A percentile compares a stretch with the other conserved stretches of the same genome.
phyloP scores from a whole-genome alignment of 2,329 filamentous ascomycete genomes.

The Penicillium sp. region DNA sequence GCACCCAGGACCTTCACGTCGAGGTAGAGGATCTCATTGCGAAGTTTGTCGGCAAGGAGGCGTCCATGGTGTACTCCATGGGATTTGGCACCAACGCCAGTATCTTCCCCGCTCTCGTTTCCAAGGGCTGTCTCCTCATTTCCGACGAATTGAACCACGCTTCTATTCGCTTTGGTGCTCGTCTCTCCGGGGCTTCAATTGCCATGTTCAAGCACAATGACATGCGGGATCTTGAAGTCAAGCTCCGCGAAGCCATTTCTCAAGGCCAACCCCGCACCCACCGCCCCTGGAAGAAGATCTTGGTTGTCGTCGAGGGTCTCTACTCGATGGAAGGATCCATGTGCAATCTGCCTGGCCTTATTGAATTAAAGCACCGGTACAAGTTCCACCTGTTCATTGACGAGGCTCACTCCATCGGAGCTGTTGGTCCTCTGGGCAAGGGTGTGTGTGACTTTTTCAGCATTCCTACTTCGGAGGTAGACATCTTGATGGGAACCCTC shows the following conservation, averaged over 20 bases:
- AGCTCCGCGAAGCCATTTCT: constrained; percentile 87
- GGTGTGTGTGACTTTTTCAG: constrained; percentile 98
- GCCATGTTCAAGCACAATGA: constrained; percentile 98
- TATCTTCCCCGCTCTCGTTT: constrained; percentile 86
- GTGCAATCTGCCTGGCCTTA: constrained; percentile 89
- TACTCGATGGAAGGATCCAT: constrained; percentile 99
- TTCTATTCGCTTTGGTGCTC: constrained; percentile 91
- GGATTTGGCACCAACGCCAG: constrained; percentile 95
- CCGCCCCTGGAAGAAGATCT: constrained; percentile 97
- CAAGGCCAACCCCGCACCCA: constrained; percentile 98
- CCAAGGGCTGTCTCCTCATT: constrained; percentile 90
- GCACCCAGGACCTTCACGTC: constrained; percentile 80
- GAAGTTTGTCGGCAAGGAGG: constrained; percentile 87
- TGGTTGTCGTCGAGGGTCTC: constrained; percentile 92
- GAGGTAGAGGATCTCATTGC: constrained; percentile 92
- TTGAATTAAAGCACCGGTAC: constrained; percentile 89
- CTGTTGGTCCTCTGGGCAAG: constrained; percentile 80
- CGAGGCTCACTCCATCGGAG: constrained; percentile 94
- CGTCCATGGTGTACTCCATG: constrained; percentile 98
- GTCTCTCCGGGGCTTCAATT: constrained; percentile 92
- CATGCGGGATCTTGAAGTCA: constrained; percentile 80
- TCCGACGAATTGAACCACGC: constrained; percentile 98
- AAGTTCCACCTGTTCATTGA: constrained; percentile 96
- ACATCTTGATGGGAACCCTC: constrained; percentile 96
- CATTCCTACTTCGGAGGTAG: constrained; percentile 81